Conservation (phyloP, 768 basidiomycete genomes). For the Xerocomus potaroensis region DNA sequence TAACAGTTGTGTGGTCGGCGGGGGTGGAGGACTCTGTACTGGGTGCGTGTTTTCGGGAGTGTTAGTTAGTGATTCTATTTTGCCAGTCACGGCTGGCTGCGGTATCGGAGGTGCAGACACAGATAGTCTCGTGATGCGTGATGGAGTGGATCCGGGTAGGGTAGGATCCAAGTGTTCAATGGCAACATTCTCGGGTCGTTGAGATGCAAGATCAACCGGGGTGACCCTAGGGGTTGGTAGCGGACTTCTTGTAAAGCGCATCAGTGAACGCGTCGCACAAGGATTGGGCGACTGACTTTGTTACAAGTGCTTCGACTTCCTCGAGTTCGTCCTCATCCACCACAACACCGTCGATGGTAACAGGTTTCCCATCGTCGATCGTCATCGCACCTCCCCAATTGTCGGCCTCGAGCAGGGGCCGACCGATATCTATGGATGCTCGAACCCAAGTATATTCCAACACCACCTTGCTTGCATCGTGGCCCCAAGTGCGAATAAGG, state of each 20-base stretch:
- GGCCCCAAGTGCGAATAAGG: slow-evolving; percentile 57
- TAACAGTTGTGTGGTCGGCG: slow-evolving; percentile 6
- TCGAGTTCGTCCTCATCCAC: slow-evolving; percentile 36
- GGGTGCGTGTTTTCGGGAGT: neutral
- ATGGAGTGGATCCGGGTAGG: neutral
- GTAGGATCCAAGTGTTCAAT: neutral
- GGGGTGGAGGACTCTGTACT: slow-evolving; percentile 3
- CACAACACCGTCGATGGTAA: slow-evolving; percentile 30
- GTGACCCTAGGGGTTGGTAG: slow-evolving; percentile 61
- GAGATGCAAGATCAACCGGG: slow-evolving; percentile 36
- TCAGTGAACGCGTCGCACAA: slow-evolving; percentile 13
- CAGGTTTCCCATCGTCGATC: slow-evolving; percentile 31
- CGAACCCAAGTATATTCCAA: slow-evolving; percentile 52
- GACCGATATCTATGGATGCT: slow-evolving; percentile 40
- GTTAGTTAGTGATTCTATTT: slow-evolving; percentile 4
- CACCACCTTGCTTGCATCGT: slow-evolving; percentile 45
- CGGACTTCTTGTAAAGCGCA: slow-evolving; percentile 44
- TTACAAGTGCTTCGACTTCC: slow-evolving; percentile 34
- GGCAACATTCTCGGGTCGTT: slow-evolving; percentile 3
- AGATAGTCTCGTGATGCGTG: neutral
- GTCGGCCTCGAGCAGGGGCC: slow-evolving; percentile 43
- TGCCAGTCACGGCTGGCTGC: neutral
- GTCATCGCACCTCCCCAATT: slow-evolving; percentile 47
- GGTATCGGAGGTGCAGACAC: neutral
- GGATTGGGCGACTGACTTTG: slow-evolving; percentile 41